Evolutionary conservation across 345 rosid species (phyloP).

Genomic region (Lagerstroemia speciosa): DNA sequence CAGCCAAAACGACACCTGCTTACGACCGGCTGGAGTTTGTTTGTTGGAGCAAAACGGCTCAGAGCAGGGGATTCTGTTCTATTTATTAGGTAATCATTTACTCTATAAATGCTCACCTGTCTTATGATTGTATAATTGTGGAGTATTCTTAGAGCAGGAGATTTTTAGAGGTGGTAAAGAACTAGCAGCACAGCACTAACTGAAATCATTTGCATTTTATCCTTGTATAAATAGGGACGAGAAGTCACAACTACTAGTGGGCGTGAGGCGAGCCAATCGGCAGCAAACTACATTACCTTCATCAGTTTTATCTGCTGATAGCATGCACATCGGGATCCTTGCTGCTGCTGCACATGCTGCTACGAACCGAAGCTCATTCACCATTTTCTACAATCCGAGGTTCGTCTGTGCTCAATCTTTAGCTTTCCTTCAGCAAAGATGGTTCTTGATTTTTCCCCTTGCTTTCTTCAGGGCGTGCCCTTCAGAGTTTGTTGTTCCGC

Average conservation of each 20-base stretch:
- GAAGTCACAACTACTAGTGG: slow-evolving; percentile 88
- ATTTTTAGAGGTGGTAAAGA: too few species aligned
- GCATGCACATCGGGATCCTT: slow-evolving; percentile 99
- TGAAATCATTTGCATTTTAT: background rate
- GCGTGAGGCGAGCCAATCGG: slow-evolving; percentile 85
- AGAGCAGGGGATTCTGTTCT: slow-evolving; percentile 95
- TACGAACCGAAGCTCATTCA: slow-evolving; percentile 70
- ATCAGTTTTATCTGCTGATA: slow-evolving; percentile 90
- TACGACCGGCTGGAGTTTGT: slow-evolving; percentile 97
- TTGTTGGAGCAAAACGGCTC: slow-evolving; percentile 89
- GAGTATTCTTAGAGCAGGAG: background rate
- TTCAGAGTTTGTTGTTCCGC: slow-evolving; percentile 84
- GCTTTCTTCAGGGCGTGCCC: slow-evolving; percentile 71
- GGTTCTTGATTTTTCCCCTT: background rate
- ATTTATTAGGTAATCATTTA: slow-evolving; percentile 57
- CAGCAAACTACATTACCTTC: slow-evolving; percentile 87
- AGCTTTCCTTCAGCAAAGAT: background rate
- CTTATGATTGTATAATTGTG: too few species aligned
- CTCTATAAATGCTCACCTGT: background rate
- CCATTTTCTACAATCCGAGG: slow-evolving; percentile 97
- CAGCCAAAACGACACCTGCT: slow-evolving; percentile 97
- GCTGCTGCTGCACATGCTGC: slow-evolving; percentile 99
- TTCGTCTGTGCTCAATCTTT: slow-evolving; percentile 10
- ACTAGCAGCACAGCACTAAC: too few species aligned
- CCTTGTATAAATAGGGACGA: slow-evolving; percentile 58